Evolutionary conservation across 352 stramenopile genomes (phyloP).

Genomic region (Globisporangium uncinulatum): DNA sequence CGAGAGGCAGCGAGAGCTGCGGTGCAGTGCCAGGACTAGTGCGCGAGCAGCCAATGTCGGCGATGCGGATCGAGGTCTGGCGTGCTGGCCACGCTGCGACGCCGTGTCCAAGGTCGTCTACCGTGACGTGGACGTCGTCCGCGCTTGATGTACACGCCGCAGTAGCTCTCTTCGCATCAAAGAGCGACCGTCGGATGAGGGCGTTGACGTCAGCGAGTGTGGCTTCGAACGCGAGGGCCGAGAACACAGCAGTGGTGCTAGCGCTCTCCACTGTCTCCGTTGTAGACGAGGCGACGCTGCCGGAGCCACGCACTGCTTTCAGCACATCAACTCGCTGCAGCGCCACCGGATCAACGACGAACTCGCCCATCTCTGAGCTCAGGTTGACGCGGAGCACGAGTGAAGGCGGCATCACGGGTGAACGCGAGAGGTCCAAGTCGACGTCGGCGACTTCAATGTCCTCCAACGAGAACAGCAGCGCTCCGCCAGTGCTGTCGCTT

Average conservation of each 20-base stretch:
- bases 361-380: neutral
- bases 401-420: neutral
- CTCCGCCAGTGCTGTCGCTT: neutral
- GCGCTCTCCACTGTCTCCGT: no score
- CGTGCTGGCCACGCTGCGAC: conserved; percentile 3
- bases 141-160: neutral
- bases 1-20: conserved; percentile 3
- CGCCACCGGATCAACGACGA: conserved; percentile 1
- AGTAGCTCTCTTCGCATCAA: neutral
- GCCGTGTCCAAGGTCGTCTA: conserved; percentile 10
- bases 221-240: conserved; percentile 13
- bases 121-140: conserved; percentile 1
- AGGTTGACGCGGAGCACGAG: conserved; percentile 6
- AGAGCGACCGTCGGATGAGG: conserved; percentile 9
- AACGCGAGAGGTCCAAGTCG: neutral
- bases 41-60: conserved; percentile 2
- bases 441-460: conserved; percentile 6
- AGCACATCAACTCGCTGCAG: neutral
- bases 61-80: conserved; percentile 4
- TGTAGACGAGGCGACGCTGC: neutral
- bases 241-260: neutral
- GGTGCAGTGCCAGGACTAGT: neutral
- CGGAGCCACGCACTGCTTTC: neutral
- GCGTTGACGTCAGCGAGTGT: conserved; percentile 10
- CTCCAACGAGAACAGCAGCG: conserved; percentile 1